Evolutionary conservation across 768 basidiomycete genomes (phyloP).

Genomic region (Calocera cornea): DNA sequence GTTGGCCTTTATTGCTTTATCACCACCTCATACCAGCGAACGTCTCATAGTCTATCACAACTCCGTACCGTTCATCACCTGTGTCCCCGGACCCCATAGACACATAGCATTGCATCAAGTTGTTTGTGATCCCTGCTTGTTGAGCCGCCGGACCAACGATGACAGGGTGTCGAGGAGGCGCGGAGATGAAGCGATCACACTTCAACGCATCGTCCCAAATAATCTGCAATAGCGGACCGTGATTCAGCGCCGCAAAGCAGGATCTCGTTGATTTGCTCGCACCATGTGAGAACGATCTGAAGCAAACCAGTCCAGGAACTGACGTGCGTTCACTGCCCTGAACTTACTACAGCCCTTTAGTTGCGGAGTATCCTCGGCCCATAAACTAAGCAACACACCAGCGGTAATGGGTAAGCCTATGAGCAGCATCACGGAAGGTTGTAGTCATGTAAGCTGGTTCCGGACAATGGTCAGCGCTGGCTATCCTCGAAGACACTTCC

Average conservation of each 20-base stretch:
- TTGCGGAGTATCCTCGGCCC: not conserved
- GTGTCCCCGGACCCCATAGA: conserved; percentile 26
- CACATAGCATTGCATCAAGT: conserved; percentile 49
- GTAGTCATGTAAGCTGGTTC: conserved; percentile 32
- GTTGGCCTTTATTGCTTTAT: not conserved
- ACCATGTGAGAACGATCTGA: conserved; percentile 72
- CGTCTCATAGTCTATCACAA: not conserved
- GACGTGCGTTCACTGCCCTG: conserved; percentile 41
- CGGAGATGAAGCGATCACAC: conserved; percentile 26
- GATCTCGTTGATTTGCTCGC: conserved; percentile 10
- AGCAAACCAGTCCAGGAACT: conserved; percentile 47
- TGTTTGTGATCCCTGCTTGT: conserved; percentile 32
- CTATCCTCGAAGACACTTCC: not conserved
- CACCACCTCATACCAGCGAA: not conserved
- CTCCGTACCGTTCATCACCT: not conserved
- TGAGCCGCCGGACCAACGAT: conserved; percentile 35
- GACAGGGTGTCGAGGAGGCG: conserved; percentile 38
- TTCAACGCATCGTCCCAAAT: conserved; percentile 5
- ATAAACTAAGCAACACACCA: conserved; percentile 28
- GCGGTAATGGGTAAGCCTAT: conserved; percentile 27
- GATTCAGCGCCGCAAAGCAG: not conserved
- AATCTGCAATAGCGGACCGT: not conserved
- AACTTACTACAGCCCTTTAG: conserved; percentile 41
- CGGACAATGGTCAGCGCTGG: not conserved
- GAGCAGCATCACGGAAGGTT: conserved; percentile 30